Base-by-base conservation (phyloP, 768 basidiomycete species). In the Calvatia gigantea region DNA sequence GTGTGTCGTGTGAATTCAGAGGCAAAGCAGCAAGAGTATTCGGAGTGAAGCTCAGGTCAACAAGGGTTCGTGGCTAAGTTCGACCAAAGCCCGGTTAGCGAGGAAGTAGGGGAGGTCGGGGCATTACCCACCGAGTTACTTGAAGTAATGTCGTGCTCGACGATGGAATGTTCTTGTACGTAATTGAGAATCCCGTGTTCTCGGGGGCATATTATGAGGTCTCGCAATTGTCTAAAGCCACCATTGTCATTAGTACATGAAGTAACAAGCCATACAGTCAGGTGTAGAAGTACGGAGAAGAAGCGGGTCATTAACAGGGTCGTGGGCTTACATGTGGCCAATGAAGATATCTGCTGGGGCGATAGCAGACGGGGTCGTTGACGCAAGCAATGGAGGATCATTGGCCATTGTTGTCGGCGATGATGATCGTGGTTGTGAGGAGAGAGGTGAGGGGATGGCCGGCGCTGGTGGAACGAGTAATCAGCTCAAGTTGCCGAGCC, bases 171-270 rank as follows among this genome's bases (percentile, higher is more conserved):
- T 7, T 67, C 67, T 23, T 79, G 79, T 2, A 87, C 73, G 60
- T 87, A 89, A 67, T 83, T 84, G 33, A 89, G 78, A 4, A 85
- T 64, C 2, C 87, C 86, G 11, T 78, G 71, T 59, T 85, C 80
- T 4, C 81, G 74, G 1, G 89, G 89, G 67, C 88, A 90, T 57
- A 88, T 80, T 47, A 91, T 70, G 46, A 93, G 81, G 71, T 93
- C 89, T 32, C 90, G 80, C 27, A 93, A 73, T 70, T 93, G 90
- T 25, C 87, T 89, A 37, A 12, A 37, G 19, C n/a, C 32, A 44
- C 9, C 42, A 31, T 32, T 39, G 29, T 42, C 4, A 9, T 44
- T 33, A 45, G 52, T 6, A 37, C 25, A 41, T 19, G 23, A 31
- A 41, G 29, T 29, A 31, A 33, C 28, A 41, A 6, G 6, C n/a